Base-by-base conservation (phyloP, 2,329 filamentous ascomycete species). In the Cryphonectria nitschkei region DNA sequence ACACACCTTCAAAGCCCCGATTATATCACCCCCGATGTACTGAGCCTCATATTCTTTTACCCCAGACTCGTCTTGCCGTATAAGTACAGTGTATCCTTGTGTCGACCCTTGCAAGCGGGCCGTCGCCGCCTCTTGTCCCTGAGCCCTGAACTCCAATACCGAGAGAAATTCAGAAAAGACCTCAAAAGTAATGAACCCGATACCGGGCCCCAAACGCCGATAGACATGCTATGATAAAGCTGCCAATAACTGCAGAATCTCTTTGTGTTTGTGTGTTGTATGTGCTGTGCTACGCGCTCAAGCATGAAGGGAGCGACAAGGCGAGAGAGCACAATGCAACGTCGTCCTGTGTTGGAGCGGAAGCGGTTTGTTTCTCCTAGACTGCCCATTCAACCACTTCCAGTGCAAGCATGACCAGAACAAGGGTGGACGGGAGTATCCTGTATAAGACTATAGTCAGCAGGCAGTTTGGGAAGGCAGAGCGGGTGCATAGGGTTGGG, bases 341-440 rank as follows among this genome's bases (percentile, higher is more conserved):
- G n/a, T 22, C n/a, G 7, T 14, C n/a, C 64, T 32, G 32, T 32
- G 19, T 22, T 39, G 46, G 19, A 62, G 54, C 26, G 39, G 41
- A 46, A n/a, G 46, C 11, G 22, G 54, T 11, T 16, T 16, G 34
- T 32, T 22, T 22, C 13, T 56, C 37, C 29, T 67, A 72, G 39
- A 74, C 79, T 6, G 94, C 93, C 95, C 95, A 98, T 78, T 97
- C 93, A 6, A 98, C 90, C 2, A 96, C 94, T 80, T 98, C 94
- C 65, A 99, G 85, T 29, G 95, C 96, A 78, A 93, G 88, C 88
- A 98, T 92, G 68, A 99, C 96, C 60, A 98, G 87, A 50, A 97
- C 78, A 58, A 99, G 87, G 1, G 96, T 99, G 54, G 94, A 97
- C 1, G 96, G 96, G 66, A 99, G 87, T 75, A 99, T 98, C 91